Evolutionary conservation across 192 early-diverging fungal genomes (phyloP).

Genomic region (Gonapodya prolifera): DNA sequence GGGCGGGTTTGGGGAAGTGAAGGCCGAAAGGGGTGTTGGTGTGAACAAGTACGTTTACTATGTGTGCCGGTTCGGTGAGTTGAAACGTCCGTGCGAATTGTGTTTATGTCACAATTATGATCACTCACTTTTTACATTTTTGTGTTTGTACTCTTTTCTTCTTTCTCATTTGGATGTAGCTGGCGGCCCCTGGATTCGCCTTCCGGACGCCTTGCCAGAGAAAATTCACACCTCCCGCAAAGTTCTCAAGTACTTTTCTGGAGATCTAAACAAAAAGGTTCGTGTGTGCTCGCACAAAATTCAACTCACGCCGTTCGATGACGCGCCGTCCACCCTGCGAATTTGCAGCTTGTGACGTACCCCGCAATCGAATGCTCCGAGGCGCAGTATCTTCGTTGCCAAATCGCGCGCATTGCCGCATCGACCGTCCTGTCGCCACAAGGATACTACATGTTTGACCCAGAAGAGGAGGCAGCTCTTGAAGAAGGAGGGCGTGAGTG

Average conservation of each 20-base stretch:
- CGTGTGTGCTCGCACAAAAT: neutral
- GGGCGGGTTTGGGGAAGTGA: conserved; percentile 18
- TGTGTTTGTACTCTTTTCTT: neutral
- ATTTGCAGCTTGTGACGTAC: conserved; percentile 29
- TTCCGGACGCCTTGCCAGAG: conserved; percentile 45
- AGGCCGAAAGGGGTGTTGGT: conserved; percentile 27
- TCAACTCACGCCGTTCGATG: neutral
- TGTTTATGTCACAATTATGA: neutral
- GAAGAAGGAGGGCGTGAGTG: conserved; percentile 4
- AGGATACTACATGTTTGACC: conserved; percentile 49
- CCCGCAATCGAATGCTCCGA: conserved; percentile 39
- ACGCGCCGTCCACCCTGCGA: neutral
- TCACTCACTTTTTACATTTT: neutral
- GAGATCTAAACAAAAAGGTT: conserved; percentile 34
- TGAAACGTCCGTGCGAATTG: neutral
- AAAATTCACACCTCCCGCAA: conserved; percentile 31
- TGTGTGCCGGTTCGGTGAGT: conserved; percentile 32
- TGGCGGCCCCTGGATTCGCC: conserved; percentile 35
- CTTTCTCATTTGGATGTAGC: conserved; percentile 8
- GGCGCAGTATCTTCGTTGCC: conserved; percentile 47
- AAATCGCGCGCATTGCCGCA: conserved; percentile 44
- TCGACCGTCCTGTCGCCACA: conserved; percentile 38
- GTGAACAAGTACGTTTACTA: conserved; percentile 53
- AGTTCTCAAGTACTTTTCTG: conserved; percentile 43
- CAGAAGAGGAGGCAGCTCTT: conserved; percentile 37